Conservation (phyloP, 139 green algal species). For the Chlamydomonas sphaeroides region DNA sequence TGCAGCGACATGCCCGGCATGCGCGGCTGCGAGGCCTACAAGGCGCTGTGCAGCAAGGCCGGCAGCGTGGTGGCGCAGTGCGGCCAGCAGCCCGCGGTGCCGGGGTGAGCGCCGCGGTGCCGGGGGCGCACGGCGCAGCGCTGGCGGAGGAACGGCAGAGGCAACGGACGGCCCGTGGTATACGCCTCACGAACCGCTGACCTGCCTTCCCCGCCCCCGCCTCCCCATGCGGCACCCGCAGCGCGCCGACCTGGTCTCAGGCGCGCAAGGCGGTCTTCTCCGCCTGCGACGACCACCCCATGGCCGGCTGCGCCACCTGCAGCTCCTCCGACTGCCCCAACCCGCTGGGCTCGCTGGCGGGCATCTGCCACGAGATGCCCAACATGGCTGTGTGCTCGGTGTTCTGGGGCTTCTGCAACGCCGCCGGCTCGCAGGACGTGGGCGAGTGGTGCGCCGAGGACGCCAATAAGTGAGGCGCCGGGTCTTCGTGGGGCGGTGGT, state of each 20-base stretch:
- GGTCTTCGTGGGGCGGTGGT: too few relatives aligned
- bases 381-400: conserved; percentile 38
- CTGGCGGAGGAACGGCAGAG: too few relatives aligned
- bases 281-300: conserved; percentile 49
- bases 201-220: not conserved
- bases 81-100: conserved; percentile 13
- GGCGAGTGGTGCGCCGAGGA: conserved; percentile 27
- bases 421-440: conserved; percentile 12
- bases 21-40: conserved; percentile 53
- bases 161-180: not conserved
- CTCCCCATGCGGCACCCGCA: conserved; percentile 8
- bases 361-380: conserved; percentile 56
- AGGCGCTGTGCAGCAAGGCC: conserved; percentile 36
- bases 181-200: not conserved
- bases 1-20: conserved; percentile 62
- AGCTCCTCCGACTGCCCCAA: conserved; percentile 42
- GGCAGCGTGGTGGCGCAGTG: conserved; percentile 50
- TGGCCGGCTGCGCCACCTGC: conserved; percentile 52
- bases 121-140: too few relatives aligned
- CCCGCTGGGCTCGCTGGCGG: conserved; percentile 47
- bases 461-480: conserved; percentile 22
- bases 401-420: conserved; percentile 47
- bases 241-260: conserved; percentile 22
- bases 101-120: conserved; percentile 40
- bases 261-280: conserved; percentile 41